Evolutionary conservation across 805 yeast genomes (phyloP), one percentile per base, ranked within the genome.

Genomic region (Lipomyces chichibuensis): DNA sequence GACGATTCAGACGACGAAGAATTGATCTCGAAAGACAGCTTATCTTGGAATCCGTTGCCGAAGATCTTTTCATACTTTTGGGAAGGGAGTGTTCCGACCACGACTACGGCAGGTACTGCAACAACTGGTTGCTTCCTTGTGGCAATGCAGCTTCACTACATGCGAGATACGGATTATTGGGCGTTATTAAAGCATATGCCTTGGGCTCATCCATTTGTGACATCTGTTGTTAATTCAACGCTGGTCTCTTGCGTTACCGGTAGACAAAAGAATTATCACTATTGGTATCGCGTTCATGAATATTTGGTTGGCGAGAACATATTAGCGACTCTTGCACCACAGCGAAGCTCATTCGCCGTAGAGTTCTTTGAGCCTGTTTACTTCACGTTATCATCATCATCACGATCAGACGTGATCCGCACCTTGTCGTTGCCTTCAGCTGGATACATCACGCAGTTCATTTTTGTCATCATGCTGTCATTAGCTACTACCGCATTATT

Each of bases 1-100:
- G 70, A 65, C n/a, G 70, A 67, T 23, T 63, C 70, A 7, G 71
- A 66, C 35, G 71, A 67, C 29, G 72, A 70, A 20, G 67, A 63
- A n/a, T 8, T 57, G 53, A 11, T 62, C 32, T 13, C 56, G 14
- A 49, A 58, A 2, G 66, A 60, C 27, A 13, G 17, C 25, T 33
- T 56, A 9, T 66, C 67, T 5, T 66, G 71, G 70, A 69, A 67
- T 46, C 71, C 71, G 25, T 49, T 69, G 7, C 70, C 71, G 7
- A 63, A 60, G 49, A 60, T 67, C 9, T 8, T 39, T 11, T 32
- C 56, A 3, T 65, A 29, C 52, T 66, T 69, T 32, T 52, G 64
- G 14, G 60, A 57, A 2, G 65, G 70, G 20, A 46, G 58, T 13
- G 69, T 66, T 29, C 69, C 70, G 13, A 63, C 66, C 1, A 69